Conservation (phyloP, 306 rosid species). For the Cucumis melo region DNA sequence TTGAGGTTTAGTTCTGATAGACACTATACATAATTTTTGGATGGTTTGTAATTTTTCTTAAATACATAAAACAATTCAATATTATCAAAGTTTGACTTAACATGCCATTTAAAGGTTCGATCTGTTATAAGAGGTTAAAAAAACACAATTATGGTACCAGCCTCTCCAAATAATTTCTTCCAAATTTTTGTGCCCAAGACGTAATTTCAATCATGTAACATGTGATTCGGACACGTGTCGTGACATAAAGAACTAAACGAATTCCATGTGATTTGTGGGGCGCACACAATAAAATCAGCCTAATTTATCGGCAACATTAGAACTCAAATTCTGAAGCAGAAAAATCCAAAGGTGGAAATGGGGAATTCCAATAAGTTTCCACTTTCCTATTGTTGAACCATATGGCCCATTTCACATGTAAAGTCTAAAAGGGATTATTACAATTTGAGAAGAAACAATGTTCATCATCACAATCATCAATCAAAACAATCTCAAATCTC, state of each 20-base stretch:
- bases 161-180: no score
- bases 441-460: background rate
- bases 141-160: no score
- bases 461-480: background rate
- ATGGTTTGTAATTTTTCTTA: no score
- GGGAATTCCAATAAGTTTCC: background rate
- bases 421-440: background rate
- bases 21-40: no score
- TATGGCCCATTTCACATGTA: background rate
- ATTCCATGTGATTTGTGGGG: conserved; percentile 20
- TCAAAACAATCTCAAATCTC: background rate
- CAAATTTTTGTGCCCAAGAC: no score
- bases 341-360: background rate
- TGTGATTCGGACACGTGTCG: conserved; percentile 14
- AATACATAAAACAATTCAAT: no score
- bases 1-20: no score
- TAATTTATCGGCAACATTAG: conserved; percentile 23
- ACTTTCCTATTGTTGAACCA: background rate
- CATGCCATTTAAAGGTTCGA: no score
- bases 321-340: background rate
- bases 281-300: conserved; percentile 12
- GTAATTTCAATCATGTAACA: background rate
- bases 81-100: no score
- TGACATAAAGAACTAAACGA: background rate
- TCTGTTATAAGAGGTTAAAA: no score